Evolutionary conservation across 2,329 filamentous ascomycete genomes (phyloP).

Genomic region (Alternaria brassicae): DNA sequence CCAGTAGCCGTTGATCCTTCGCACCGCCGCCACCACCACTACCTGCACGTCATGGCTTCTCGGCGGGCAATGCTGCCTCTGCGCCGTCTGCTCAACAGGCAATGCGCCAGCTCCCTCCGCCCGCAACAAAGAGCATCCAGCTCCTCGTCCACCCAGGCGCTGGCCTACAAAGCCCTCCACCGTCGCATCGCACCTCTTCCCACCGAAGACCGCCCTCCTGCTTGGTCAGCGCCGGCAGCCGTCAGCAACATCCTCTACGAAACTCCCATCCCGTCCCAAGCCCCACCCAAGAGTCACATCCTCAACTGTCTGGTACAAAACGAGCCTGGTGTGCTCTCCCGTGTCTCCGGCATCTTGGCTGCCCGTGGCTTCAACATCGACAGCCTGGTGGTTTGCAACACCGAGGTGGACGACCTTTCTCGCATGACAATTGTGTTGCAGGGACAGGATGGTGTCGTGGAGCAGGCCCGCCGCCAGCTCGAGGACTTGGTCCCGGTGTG

Average conservation of each 20-base stretch:
- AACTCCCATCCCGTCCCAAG: conserved; percentile 82
- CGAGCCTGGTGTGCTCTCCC: conserved; percentile 95
- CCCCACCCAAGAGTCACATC: conserved; percentile 90
- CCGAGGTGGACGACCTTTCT: conserved; percentile 93
- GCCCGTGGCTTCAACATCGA: conserved; percentile 99
- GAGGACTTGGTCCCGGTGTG: conserved; percentile 98
- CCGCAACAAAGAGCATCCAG: conserved; percentile 49
- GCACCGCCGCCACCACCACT: conserved; percentile 26
- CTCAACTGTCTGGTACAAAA: conserved; percentile 99
- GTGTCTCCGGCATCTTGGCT: conserved; percentile 93
- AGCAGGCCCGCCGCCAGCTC: conserved; percentile 93
- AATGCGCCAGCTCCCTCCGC: conserved; percentile 35
- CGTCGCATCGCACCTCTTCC: conserved; percentile 87
- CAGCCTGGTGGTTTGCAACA: conserved; percentile 95
- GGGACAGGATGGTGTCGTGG: conserved; percentile 94
- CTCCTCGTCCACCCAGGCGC: conserved; percentile 82
- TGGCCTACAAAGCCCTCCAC: conserved; percentile 97
- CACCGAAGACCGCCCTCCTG: conserved; percentile 74
- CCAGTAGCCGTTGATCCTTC: conserved; percentile 2
- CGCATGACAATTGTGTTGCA: conserved; percentile 99
- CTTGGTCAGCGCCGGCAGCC: conserved; percentile 88
- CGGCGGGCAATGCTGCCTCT: conserved; percentile 51
- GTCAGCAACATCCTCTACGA: conserved; percentile 99
- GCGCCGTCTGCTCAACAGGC: conserved; percentile 42
- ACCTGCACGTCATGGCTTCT: conserved; percentile 50